Evolutionary conservation across 148 eudicot genomes (phyloP), one percentile per base, ranked within the genome.

Genomic region (Rhododendron griersonianum): DNA sequence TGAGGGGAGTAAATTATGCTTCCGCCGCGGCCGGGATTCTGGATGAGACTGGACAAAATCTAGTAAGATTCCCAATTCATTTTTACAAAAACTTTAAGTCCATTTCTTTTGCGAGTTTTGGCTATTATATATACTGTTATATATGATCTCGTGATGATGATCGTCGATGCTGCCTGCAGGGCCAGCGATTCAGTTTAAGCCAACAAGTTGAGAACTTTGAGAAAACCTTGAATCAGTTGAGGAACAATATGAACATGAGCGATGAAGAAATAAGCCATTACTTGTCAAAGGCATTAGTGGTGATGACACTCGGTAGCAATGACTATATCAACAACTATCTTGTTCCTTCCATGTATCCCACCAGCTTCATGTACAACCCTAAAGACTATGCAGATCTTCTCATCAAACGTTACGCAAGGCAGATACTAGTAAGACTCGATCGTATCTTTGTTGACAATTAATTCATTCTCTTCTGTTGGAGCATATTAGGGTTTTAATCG

Each of bases 11-110:
- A 21, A 94, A 95, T 69, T 96, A 91, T 65, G 98, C 98, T 14
- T 96, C 98, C 37, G 98, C 96, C 51, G 94, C 94, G 2, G 96
- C 93, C 50, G 98, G 98, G 51, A 93, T 96, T 82, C 91, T 93
- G 0, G 96, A 94, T 18, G 94, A 94, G 86, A 93, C 91, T 19
- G 98, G 96, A 73, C 88, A 81, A 85, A 88, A 78, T 86, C 87
- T 96, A 81, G 98, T 96, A 93, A 78, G 0, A 39, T 18, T 28
- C 33, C 35, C 37, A 28, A 30, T 1, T 25, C 15, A 28, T 1
- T n/a, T 0, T 2, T n/a, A 47, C 11, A 23, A 4, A 37, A 25
- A 3, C 9, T 15, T 37, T 50, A 5, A 11, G 44, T 84, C 45
- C 10, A 76, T 51, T 35, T 77, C 35, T n/a, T 39, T 50, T 50